phyloP scores from a whole-genome alignment of 1,284 basidiomycete species.

The Moesziomyces parantarcticus region DNA sequence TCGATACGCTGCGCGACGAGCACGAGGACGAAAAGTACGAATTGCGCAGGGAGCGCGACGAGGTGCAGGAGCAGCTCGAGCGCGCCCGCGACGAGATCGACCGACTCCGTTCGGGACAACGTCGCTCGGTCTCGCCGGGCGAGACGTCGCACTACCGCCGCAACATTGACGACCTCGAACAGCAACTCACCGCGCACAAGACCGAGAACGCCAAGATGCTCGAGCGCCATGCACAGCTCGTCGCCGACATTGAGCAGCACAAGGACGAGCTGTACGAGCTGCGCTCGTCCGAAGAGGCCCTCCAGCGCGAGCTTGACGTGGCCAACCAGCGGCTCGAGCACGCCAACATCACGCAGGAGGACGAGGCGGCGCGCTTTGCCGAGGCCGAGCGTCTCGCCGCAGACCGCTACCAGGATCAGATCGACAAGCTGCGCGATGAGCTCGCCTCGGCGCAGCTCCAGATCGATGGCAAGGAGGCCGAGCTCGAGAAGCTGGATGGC shows the following conservation, averaged over 20 bases:
- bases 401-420: constrained; percentile 49
- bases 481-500: constrained; percentile 58
- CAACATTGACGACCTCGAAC: constrained; percentile 48
- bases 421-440: constrained; percentile 56
- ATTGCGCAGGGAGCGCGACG: constrained; percentile 47
- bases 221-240: constrained; percentile 48
- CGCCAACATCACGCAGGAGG: constrained; percentile 51
- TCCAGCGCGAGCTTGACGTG: constrained; percentile 50
- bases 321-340: constrained; percentile 51
- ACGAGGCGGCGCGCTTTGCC: constrained; percentile 37
- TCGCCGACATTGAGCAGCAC: constrained; percentile 50
- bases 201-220: constrained; percentile 53
- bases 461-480: constrained; percentile 57
- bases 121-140: constrained; percentile 21
- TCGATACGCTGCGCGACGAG: constrained; percentile 51
- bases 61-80: constrained; percentile 49
- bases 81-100: constrained; percentile 39
- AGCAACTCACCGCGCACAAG: constrained; percentile 48
- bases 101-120: constrained; percentile 20
- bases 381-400: constrained; percentile 43
- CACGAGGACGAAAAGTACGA: constrained; percentile 57
- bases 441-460: constrained; percentile 60
- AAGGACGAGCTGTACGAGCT: constrained; percentile 52
- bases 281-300: constrained; percentile 46
- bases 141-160: constrained; percentile 32